Base-by-base conservation (phyloP, 345 rosid species). In the Bruguiera sexangula region DNA sequence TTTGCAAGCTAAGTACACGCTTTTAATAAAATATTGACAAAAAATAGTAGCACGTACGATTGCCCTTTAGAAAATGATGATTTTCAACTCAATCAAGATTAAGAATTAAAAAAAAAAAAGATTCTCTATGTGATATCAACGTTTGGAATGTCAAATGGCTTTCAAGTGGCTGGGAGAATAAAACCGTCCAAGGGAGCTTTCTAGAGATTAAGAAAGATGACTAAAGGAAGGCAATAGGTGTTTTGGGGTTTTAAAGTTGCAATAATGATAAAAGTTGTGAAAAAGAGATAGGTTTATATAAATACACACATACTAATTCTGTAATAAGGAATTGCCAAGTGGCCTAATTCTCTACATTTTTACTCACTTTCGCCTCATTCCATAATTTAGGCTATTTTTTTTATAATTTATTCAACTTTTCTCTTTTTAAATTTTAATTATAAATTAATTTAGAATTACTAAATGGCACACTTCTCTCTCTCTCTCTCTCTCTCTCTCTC, bases 91-190 rank as follows among this genome's bases (percentile, higher is more conserved):
- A 70, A 36, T 30, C 29, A 68, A 68, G 73, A 78, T 79, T 76
- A 66, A 63, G 72, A 82, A 79, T 66, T 62, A 29, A 60, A 59
- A 66, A 52, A 66, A 65, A 52, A 34, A 24, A 24, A 24, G 24
- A 24, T 24, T 24, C 24, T 24, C 24, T 24, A 24, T 24, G 24
- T 24, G 59, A 75, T 57, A 68, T 8, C 48, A 70, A 54, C 48
- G 58, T n/a, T 46, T 69, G 77, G 78, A 76, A 74, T 66, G 76
- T 76, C 82, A 82, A 76, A 71, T 54, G 70, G 54, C 61, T 62
- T 30, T 37, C 7, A 18, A 70, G 66, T 59, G 80, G 71, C 21
- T 21, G 55, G 48, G 70, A 51, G 79, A 82, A 76, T 71, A 69
- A 50, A 62, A 46, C 29, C 29, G 32, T 31, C 56, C 19, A 4